Evolutionary conservation across 495 filamentous ascomycete species (phyloP).

Genomic region (Talaromyces trachyspermus): DNA sequence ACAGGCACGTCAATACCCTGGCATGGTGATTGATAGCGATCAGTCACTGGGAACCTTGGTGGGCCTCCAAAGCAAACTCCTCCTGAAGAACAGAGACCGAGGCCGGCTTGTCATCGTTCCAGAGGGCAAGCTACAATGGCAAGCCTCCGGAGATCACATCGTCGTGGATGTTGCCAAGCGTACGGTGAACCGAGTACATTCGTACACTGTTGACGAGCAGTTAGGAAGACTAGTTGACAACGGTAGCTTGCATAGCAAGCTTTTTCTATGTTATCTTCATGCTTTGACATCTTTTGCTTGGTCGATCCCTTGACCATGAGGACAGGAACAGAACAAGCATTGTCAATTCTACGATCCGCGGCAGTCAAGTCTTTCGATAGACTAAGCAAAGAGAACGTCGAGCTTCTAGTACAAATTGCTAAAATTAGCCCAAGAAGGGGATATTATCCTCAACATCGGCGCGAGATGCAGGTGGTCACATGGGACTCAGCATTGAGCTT

Average conservation of each 20-base stretch:
- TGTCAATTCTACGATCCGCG: background rate
- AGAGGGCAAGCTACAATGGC: slow-evolving; percentile 25
- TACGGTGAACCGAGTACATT: slow-evolving; percentile 18
- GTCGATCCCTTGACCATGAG: slow-evolving; percentile 1
- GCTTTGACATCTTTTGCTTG: slow-evolving; percentile 4
- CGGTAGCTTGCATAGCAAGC: slow-evolving; percentile 45
- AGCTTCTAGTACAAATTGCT: background rate
- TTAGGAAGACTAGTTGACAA: slow-evolving; percentile 44
- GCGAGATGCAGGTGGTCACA: background rate
- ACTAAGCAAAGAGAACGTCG: background rate
- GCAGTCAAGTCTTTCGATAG: background rate
- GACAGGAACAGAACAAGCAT: slow-evolving; percentile 4
- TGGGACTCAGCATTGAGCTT: slow-evolving; percentile 25
- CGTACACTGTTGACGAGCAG: slow-evolving; percentile 42
- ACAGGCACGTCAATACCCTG: slow-evolving; percentile 44
- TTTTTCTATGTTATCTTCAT: slow-evolving; percentile 39
- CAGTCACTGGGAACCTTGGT: slow-evolving; percentile 46
- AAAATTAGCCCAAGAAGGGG: background rate
- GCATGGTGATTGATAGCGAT: slow-evolving; percentile 43
- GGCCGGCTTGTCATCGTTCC: slow-evolving; percentile 44
- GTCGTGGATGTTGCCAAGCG: slow-evolving; percentile 26
- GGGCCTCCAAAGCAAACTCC: slow-evolving; percentile 36
- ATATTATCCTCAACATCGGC: background rate
- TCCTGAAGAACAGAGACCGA: background rate
- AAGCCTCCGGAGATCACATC: slow-evolving; percentile 25